Base-by-base conservation (phyloP, 768 basidiomycete genomes). In the Lactarius pseudohatsudake region DNA sequence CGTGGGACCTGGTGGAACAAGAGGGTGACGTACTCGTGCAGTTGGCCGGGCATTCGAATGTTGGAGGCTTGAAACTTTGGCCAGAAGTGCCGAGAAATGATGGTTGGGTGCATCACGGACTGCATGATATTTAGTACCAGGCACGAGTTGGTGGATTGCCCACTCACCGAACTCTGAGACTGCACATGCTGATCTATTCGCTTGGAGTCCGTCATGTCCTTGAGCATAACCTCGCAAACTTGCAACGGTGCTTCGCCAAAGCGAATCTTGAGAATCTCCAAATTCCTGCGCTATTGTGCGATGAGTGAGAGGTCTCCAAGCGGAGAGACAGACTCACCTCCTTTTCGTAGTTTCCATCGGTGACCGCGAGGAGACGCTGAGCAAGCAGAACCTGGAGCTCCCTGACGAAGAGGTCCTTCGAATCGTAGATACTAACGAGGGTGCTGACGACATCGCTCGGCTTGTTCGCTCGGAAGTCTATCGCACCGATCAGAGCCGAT, bases 181-280 rank as follows among this genome's bases (percentile, higher is more conserved):
- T 96, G 93, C 2, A 98, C 85, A 74, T 91, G 90, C n/a, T 86
- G 85, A 74, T 98, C 92, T 58, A 90, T 91, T 40, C 94, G 85
- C 72, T 87, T 89, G 47, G 96, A 97, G 76, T 98, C 95, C 3
- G 93, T 90, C 87, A 98, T 91, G 75, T 99, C 97, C 73, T 88
- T 92, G 74, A 98, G 79, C 97, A 99, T 98, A 62, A 99, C 95
- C 74, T 98, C 96, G 80, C 96, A 98, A 6, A 94, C 91, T 75
- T 97, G 94, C 64, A 99, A 77, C 2, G 94, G 88, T 1, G 88
- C 82, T 72, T 98, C 97, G 26, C 97, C 97, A 72, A 99, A 99
- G 3, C 97, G 89, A 63, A 96, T 85, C 79, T 98, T 98, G 67
- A 99, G 79, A 53, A 96, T 92, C 76, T 97, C 96, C 66, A 98